Conservation (phyloP, 495 filamentous ascomycete species). For the Thozetella sp. region DNA sequence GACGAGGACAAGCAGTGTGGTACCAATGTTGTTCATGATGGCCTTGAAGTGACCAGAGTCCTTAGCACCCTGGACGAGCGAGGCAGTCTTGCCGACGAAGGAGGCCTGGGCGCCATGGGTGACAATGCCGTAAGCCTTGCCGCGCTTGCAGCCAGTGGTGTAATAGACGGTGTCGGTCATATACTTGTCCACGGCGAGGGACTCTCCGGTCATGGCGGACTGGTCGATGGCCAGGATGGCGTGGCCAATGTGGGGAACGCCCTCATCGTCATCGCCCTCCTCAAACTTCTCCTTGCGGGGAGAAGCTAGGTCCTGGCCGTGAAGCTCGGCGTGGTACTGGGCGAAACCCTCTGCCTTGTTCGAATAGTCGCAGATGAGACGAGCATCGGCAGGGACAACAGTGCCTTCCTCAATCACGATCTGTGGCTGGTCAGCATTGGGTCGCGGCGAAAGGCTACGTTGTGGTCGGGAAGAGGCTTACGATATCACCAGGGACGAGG, state of each 20-base stretch:
- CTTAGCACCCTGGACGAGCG: conserved; percentile 76
- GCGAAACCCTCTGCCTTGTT: conserved; percentile 18
- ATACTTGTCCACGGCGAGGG: conserved; percentile 86
- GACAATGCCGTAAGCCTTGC: conserved; percentile 78
- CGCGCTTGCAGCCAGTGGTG: conserved; percentile 88
- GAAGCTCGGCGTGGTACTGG: neutral
- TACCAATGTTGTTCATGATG: conserved; percentile 84
- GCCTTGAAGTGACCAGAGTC: conserved; percentile 86
- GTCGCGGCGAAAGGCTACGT: neutral
- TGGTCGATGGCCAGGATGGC: neutral
- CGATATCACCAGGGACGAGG: conserved; percentile 88
- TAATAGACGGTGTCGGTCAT: conserved; percentile 77
- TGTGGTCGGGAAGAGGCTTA: neutral
- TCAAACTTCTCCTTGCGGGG: conserved; percentile 54
- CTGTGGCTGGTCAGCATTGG: neutral
- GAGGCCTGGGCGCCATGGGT: conserved; percentile 82
- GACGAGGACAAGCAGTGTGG: conserved; percentile 78
- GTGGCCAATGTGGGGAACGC: conserved; percentile 1
- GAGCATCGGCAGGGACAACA: conserved; percentile 87
- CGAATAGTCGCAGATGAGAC: conserved; percentile 70
- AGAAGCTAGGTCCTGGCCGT: neutral
- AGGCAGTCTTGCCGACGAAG: conserved; percentile 86
- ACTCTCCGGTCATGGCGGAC: conserved; percentile 70
- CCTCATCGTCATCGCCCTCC: conserved; percentile 77
- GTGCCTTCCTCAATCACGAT: conserved; percentile 87